Evolutionary conservation across 441 rosid genomes (phyloP), one percentile per base, ranked within the genome.

Genomic region (Corymbia calophylla): DNA sequence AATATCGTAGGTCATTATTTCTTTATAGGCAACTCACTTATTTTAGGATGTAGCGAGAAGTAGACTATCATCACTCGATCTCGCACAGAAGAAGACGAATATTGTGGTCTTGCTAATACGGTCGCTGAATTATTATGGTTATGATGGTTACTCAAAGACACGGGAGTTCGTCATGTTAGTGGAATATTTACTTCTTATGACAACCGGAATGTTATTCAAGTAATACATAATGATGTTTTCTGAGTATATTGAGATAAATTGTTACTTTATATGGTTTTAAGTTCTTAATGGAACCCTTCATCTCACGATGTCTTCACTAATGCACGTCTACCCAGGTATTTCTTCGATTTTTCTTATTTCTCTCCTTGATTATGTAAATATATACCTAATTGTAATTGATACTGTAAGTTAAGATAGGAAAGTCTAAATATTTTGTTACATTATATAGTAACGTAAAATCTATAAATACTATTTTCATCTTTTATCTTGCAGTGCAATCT

Each of bases 261-360:
- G 4, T 32, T 18, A 70, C 2, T 70, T 70, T 18, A 10, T 32
- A 32, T 1, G 10, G 4, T 32, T 5, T 70, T 27, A 0, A 1
- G 47, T 70, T 13, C 8, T 32, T 70, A 70, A 18, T 70, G 27
- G 48, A 68, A 32, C 13, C 32, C 80, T 68, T 68, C n/a, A 58
- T 25, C 64, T 58, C 64, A 23, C 25, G 25, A 32, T 68, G 62
- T 18, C 47, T 68, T 68, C 7, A 5, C 25, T 32, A 68, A 70
- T 27, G 7, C 27, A 35, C 47, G 35, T 35, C 1, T 18, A 70
- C 6, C 2, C 21, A 7, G 27, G 12, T 21, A 70, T 70, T 70
- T 18, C 2, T 32, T 23, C 12, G 10, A 56, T 9, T 8, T 70
- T 32, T 70, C 47, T 12, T 68, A 68, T 9, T 32, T 32, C 47